These are phyloP conservation scores for Cystobasidium onofrii DNA, from an alignment of 768 basidiomycete species.

Conservation along the genomic window DNA sequence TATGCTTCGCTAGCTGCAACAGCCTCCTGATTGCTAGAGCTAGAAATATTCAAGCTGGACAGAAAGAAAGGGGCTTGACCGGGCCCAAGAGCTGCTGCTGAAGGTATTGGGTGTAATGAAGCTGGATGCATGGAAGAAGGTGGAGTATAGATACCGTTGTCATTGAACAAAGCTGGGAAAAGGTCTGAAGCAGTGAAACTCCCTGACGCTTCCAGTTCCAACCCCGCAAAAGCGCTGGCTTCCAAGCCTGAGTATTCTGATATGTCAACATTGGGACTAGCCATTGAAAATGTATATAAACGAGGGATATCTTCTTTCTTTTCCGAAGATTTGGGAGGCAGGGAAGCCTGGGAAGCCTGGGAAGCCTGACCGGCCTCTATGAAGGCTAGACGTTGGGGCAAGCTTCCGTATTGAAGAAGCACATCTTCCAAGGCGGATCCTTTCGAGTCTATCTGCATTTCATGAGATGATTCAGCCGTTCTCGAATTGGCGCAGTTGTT, in stretches of 20 bases:
- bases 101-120: background rate
- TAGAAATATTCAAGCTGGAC: background rate
- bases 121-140: conserved; percentile 12
- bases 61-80: background rate
- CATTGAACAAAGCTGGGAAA: conserved; percentile 19
- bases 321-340: background rate
- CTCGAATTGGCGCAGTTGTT: background rate
- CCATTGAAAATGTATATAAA: background rate
- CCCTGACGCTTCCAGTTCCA: conserved; percentile 7
- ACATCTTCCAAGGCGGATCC: background rate
- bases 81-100: background rate
- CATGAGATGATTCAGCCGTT: background rate
- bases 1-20: conserved; percentile 4
- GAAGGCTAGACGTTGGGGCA: background rate
- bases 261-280: background rate
- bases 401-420: background rate
- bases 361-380: background rate
- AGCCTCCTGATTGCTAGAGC: conserved; percentile 5
- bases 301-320: background rate
- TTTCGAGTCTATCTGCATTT: background rate
- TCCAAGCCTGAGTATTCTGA: background rate
- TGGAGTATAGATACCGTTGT: conserved; percentile 15
- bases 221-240: background rate
- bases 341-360: background rate
- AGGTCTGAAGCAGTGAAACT: conserved; percentile 3